phyloP scores from a whole-genome alignment of 106 monocot genomes.

The Triglochin maritima region DNA sequence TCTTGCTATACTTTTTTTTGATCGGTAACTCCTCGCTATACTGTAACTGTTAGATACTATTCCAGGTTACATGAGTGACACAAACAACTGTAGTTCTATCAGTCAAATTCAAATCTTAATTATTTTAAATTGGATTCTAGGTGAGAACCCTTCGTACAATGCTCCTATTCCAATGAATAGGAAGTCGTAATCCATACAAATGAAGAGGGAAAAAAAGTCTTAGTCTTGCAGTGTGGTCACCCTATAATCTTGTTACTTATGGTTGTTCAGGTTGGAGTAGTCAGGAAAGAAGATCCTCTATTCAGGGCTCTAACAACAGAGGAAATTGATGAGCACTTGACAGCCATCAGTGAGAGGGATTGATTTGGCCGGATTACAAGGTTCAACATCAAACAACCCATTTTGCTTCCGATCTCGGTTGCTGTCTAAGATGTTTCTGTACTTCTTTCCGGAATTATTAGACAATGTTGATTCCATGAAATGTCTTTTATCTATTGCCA shows the following conservation, averaged over 20 bases:
- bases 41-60: no score
- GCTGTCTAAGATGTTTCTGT: no score
- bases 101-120: not conserved
- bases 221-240: not conserved
- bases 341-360: conserved; percentile 83
- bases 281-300: conserved; percentile 47
- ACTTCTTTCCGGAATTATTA: no score
- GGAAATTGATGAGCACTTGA: conserved; percentile 86
- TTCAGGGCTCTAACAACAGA: conserved; percentile 70
- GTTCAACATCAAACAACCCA: no score
- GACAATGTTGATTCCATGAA: no score
- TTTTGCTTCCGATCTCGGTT: no score
- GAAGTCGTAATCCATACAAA: no score
- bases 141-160: not conserved
- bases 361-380: conserved; percentile 12
- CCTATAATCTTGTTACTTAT: not conserved
- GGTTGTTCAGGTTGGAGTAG: conserved; percentile 62
- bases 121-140: not conserved
- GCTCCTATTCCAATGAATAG: not conserved
- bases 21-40: no score
- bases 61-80: no score
- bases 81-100: not conserved
- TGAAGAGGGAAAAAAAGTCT: not conserved
- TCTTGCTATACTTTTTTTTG: no score
- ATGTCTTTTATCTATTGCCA: no score